phyloP scores from a whole-genome alignment of 805 yeast species.

The Myxozyma udenii region DNA sequence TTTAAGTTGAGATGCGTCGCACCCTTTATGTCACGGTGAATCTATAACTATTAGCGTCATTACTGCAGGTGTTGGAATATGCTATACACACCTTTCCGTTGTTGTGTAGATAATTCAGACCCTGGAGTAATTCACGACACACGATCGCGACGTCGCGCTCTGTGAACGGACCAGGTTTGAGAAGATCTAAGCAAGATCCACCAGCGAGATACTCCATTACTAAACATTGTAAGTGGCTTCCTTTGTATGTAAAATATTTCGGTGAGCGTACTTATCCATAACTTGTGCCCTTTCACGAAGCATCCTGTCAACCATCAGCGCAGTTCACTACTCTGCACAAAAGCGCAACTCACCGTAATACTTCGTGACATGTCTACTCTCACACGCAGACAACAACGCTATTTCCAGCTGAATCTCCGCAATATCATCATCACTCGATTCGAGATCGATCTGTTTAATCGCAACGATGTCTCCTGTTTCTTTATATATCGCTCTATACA shows the following conservation, averaged over 20 bases:
- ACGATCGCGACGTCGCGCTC: constrained; percentile 56
- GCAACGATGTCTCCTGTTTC: constrained; percentile 39
- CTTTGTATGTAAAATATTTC: background rate
- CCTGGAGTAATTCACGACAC: constrained; percentile 54
- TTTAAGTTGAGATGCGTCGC: background rate
- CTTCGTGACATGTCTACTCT: constrained; percentile 58
- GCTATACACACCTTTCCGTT: constrained; percentile 47
- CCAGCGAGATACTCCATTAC: constrained; percentile 79
- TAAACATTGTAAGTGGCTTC: background rate
- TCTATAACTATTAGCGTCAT: constrained; percentile 41
- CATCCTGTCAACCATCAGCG: constrained; percentile 48
- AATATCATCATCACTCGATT: constrained; percentile 61
- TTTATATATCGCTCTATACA: constrained; percentile 58
- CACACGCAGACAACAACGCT: constrained; percentile 63
- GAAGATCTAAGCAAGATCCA: constrained; percentile 66
- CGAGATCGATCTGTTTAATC: constrained; percentile 57
- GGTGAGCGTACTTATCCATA: constrained; percentile 61
- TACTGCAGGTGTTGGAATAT: constrained; percentile 33
- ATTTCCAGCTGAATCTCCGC: constrained; percentile 73
- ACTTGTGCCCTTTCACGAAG: constrained; percentile 62
- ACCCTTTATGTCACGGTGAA: constrained; percentile 82
- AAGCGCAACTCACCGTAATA: constrained; percentile 46
- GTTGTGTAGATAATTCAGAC: constrained; percentile 62
- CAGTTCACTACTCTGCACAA: background rate
- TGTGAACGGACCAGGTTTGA: constrained; percentile 54